Conservation (phyloP, 495 filamentous ascomycete species). For the Hypoxylon crocopeplum region DNA sequence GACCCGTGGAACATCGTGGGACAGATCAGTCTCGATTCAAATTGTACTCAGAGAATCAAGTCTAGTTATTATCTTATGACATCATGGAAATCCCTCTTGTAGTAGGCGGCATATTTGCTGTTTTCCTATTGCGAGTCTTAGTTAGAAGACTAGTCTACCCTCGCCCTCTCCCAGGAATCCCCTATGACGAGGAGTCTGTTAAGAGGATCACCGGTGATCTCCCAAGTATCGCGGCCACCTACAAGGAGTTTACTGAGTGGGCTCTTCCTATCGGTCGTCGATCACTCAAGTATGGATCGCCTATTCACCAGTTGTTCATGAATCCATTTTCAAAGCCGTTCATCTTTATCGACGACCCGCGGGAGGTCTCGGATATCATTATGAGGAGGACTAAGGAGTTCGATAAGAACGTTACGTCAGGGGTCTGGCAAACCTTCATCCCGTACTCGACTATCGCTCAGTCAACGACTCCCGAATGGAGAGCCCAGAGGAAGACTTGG, state of each 20-base stretch:
- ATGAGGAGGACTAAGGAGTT: constrained; percentile 43
- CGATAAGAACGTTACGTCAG: constrained; percentile 24
- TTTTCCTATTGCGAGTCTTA: too few relatives aligned
- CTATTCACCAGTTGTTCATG: constrained; percentile 40
- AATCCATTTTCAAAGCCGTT: constrained; percentile 26
- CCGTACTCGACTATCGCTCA: constrained; percentile 35
- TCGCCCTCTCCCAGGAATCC: constrained; percentile 45
- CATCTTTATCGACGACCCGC: constrained; percentile 41
- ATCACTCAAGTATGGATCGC: constrained; percentile 27
- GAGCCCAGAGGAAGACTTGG: constrained; percentile 43
- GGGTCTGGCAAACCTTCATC: constrained; percentile 36
- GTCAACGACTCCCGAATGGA: constrained; percentile 37
- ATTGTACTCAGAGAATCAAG: too few relatives aligned
- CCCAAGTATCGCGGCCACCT: constrained; percentile 18
- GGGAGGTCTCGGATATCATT: constrained; percentile 41
- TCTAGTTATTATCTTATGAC: too few relatives aligned
- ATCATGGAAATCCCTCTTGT: too few relatives aligned
- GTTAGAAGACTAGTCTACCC: too few relatives aligned
- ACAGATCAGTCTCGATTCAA: too few relatives aligned
- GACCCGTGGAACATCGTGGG: too few relatives aligned
- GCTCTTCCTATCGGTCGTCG: not conserved
- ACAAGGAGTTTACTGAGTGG: constrained; percentile 33
- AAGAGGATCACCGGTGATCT: constrained; percentile 42
- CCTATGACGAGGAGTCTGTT: constrained; percentile 42
- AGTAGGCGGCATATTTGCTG: too few relatives aligned